phyloP scores from a whole-genome alignment of 2,329 filamentous ascomycete genomes.

The Colletotrichum theobromicola region DNA sequence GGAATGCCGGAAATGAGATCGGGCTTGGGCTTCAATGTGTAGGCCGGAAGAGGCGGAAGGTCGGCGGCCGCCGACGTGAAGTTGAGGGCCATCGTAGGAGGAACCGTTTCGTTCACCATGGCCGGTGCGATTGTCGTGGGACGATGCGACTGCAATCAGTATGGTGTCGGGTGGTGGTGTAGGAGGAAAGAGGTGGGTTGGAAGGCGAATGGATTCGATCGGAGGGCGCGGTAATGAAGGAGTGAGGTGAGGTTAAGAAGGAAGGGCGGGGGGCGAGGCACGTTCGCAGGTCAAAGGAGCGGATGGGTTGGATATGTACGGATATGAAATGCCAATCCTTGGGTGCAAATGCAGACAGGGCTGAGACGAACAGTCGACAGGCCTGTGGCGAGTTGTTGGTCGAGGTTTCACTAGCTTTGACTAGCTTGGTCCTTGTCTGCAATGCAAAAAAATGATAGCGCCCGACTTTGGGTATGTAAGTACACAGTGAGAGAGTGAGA shows the following conservation, averaged over 20 bases:
- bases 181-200: neutral
- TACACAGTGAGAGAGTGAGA: neutral
- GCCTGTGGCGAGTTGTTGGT: constrained; percentile 14
- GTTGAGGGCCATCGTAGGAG: constrained; percentile 50
- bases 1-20: constrained; percentile 79
- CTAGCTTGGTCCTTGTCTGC: constrained; percentile 19
- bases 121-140: neutral
- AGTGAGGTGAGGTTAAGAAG: neutral
- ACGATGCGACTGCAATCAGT: neutral
- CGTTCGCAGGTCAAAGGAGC: neutral
- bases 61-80: constrained; percentile 59
- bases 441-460: constrained; percentile 9
- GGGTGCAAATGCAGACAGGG: constrained; percentile 10
- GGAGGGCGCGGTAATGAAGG: neutral
- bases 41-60: constrained; percentile 86
- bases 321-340: constrained; percentile 9
- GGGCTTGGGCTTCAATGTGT: constrained; percentile 72
- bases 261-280: neutral
- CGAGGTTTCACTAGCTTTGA: constrained; percentile 19
- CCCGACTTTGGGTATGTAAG: neutral
- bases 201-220: neutral
- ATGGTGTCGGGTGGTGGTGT: neutral
- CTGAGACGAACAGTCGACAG: constrained; percentile 14
- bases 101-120: constrained; percentile 46
- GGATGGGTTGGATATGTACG: neutral